phyloP scores from a whole-genome alignment of 768 basidiomycete genomes.

The Pleurotus platypus region DNA sequence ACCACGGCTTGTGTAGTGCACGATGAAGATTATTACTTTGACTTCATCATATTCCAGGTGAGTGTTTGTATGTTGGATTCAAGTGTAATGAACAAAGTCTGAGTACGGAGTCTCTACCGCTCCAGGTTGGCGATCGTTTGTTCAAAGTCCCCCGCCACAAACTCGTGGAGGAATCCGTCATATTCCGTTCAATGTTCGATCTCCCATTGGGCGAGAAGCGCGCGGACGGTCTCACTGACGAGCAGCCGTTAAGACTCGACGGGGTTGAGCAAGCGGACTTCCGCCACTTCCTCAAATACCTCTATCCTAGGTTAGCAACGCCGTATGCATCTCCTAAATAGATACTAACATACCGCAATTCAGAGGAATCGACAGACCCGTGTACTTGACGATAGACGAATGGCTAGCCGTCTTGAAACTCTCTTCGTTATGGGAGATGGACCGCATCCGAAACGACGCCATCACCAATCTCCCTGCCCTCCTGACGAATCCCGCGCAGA shows the following conservation, averaged over 20 bases:
- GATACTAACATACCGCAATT: no score
- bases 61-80: not conserved
- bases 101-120: not conserved
- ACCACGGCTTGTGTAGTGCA: not conserved
- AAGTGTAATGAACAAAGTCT: not conserved
- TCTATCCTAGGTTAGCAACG: slow-evolving; percentile 6
- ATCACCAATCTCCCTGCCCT: slow-evolving; percentile 7
- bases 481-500: not conserved
- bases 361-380: not conserved
- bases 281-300: slow-evolving; percentile 4
- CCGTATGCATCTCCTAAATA: no score
- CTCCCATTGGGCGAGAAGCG: not conserved
- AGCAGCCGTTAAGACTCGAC: slow-evolving; percentile 10
- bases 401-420: slow-evolving; percentile 10
- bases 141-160: slow-evolving; percentile 9
- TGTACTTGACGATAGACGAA: not conserved
- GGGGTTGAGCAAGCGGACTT: slow-evolving; percentile 7
- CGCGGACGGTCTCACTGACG: slow-evolving; percentile 8
- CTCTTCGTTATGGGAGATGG: slow-evolving; percentile 9
- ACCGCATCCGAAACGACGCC: slow-evolving; percentile 14
- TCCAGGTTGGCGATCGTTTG: slow-evolving; percentile 10
- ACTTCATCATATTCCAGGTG: not conserved
- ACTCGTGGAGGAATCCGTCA: slow-evolving; percentile 7
- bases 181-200: slow-evolving; percentile 10
- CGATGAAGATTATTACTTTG: slow-evolving; percentile 1